phyloP scores from a whole-genome alignment of 1,284 basidiomycete genomes.

The Leccinum colubrinum region DNA sequence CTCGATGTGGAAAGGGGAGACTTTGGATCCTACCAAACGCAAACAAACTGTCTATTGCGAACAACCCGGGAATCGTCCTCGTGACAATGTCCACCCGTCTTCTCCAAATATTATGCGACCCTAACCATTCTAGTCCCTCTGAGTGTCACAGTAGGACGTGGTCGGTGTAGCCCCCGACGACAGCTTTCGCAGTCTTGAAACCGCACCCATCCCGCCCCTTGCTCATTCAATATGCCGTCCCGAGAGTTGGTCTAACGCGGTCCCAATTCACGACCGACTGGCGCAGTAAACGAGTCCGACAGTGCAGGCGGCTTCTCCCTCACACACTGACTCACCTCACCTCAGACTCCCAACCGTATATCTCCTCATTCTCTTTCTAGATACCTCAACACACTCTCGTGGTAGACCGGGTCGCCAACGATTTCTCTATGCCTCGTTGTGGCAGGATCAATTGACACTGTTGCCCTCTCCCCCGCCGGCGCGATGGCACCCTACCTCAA shows the following conservation, averaged over 20 bases:
- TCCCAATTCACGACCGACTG: not conserved
- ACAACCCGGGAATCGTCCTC: too few relatives aligned
- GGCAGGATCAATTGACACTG: slow-evolving; percentile 20
- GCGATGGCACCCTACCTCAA: slow-evolving; percentile 39
- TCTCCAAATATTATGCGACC: too few relatives aligned
- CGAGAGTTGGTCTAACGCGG: not conserved
- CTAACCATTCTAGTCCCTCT: too few relatives aligned
- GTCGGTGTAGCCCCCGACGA: too few relatives aligned
- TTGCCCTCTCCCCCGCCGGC: slow-evolving; percentile 19
- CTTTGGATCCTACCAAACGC: not conserved
- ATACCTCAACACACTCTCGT: slow-evolving; percentile 19
- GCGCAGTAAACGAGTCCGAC: not conserved
- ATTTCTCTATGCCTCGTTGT: slow-evolving; percentile 26
- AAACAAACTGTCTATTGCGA: not conserved
- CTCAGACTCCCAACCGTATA: not conserved
- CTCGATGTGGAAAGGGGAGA: not conserved
- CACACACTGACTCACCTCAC: not conserved
- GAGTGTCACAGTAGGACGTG: too few relatives aligned
- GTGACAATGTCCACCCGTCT: too few relatives aligned
- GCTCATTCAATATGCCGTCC: not conserved
- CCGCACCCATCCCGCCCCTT: not conserved
- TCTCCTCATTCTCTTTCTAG: not conserved
- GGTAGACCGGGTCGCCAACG: slow-evolving; percentile 19
- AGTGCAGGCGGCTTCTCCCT: not conserved
- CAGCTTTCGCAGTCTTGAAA: too few relatives aligned